Evolutionary conservation across 176 grass and related monocot genomes (phyloP), one percentile per base, ranked within the genome.

Genomic region (Alopecurus myosuroides): DNA sequence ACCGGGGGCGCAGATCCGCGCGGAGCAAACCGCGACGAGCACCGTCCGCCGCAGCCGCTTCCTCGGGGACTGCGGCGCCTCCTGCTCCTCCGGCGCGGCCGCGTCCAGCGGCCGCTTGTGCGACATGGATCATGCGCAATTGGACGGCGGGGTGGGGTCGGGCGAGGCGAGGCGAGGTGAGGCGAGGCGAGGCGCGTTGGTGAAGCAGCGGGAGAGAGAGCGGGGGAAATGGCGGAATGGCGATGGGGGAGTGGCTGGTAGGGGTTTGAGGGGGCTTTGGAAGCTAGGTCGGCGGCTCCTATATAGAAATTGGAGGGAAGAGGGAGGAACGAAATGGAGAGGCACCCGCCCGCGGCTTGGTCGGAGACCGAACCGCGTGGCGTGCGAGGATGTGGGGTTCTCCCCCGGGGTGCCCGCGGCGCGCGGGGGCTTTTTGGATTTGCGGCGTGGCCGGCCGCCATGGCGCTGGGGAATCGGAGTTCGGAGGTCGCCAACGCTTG

Each of bases 21-120:
- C 50, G 51, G 9, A 39, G 33, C 50, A 39, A 29, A 6, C 77
- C 53, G 56, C 58, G 11, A n/a, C 5, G 63, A 68, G 29, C 31
- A 50, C 79, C 79, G 63, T 33, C 79, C 20, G 62, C 62, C 62
- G 62, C 11, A 81, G 62, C 62, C 78, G 11, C 62, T 81, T 81
- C 29, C 44, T 36, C 61, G 78, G 78, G 6, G 61, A 81, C 12
- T 1, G 78, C 61, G 30, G 1, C 19, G 19, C 29, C 61, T 20
- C 56, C 56, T 28, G 37, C n/a, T 58, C 58, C 23, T 39, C 25
- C 61, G 57, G 6, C 7, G 12, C 57, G 20, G 5, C 42, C 61
- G 45, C 30, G 12, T 57, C 34, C 20, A 77, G 34, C 51, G 20
- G 11, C 33, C 75, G 51, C 52, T 77, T 77, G 0, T 4, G 52